phyloP scores from a whole-genome alignment of 306 rosid genomes.

The Dryas alaskensis region DNA sequence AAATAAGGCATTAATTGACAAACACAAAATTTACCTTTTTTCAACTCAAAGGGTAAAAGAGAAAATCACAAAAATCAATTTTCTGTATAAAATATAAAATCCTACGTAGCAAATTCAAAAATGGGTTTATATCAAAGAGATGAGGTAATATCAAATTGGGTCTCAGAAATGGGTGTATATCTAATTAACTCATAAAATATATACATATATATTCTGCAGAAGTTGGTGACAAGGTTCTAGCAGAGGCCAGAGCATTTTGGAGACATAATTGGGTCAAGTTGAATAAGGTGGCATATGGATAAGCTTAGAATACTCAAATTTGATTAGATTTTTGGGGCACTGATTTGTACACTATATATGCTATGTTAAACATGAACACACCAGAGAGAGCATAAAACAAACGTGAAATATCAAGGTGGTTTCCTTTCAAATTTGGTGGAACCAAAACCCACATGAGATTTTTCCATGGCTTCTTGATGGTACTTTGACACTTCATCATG shows the following conservation, averaged over 20 bases:
- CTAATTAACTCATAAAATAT: too few species aligned
- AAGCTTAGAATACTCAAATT: constrained; percentile 25
- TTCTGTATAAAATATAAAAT: too few species aligned
- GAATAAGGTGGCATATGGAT: constrained; percentile 40
- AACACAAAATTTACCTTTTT: too few species aligned
- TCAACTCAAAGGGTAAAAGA: too few species aligned
- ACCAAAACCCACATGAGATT: constrained; percentile 43
- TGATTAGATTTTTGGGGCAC: not conserved
- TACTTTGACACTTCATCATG: constrained; percentile 15
- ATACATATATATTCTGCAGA: constrained; percentile 2
- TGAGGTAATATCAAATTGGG: too few species aligned
- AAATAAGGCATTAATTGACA: too few species aligned
- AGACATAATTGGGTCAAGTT: constrained; percentile 47
- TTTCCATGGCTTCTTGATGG: constrained; percentile 21
- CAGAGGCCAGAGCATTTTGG: constrained; percentile 37
- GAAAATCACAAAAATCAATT: too few species aligned
- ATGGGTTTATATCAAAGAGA: too few species aligned
- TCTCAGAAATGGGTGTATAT: too few species aligned
- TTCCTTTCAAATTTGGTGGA: constrained; percentile 19
- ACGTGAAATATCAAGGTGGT: not conserved
- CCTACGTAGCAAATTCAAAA: too few species aligned
- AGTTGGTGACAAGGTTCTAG: constrained; percentile 14
- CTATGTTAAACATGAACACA: not conserved
- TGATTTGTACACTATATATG: not conserved
- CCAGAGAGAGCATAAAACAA: not conserved